Evolutionary conservation across 2,329 filamentous ascomycete species (phyloP), one percentile per base, ranked within the genome.

Genomic region (Dryadomyces quercivorus): DNA sequence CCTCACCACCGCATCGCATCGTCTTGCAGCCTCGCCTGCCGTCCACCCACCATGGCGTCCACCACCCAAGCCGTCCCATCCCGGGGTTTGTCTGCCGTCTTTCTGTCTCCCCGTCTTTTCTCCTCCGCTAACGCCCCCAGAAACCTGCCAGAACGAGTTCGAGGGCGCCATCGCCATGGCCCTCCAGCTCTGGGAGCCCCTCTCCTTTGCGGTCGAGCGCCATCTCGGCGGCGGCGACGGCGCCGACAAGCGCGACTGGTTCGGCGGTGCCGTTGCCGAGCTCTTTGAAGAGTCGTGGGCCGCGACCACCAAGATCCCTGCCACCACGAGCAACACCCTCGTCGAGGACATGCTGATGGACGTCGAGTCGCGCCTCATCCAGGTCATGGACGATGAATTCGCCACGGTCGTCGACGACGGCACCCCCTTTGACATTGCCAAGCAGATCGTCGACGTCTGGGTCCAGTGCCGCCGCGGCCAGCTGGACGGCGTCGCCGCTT

Each of bases 341-440:
- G 50, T 53, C 52, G 71, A 75, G 20, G 77, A 81, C 61, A 75
- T 87, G 12, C 86, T 95, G 61, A 72, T 78, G 18, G 89, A 96
- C 62, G 74, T 96, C 46, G 92, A 97, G 72, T 78, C 85, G 44
- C 82, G 94, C 52, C 75, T 97, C 50, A 74, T 95, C 49, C 88
- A 96, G 64, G 84, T 95, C 58, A 93, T 97, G 85, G 79, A 86
- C 59, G 93, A 97, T 71, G 93, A 98, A 70, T 98, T 97, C 64
- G 90, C 95, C 63, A 86, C 93, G 54, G 85, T 88, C 55, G 81
- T 96, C 31, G 93, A 97, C 64, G 93, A 98, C 68, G 91, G 90
- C 62, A 92, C 85, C 50, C 86, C 84, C 38, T 82, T 78, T 53
- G 79, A 84, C 55, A 80, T 95, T 7, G 90, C 90, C 10, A 73